These are phyloP conservation scores for Colletotrichum graminicola DNA, from an alignment of 2,329 filamentous ascomycete genomes.

Conservation along the genomic window DNA sequence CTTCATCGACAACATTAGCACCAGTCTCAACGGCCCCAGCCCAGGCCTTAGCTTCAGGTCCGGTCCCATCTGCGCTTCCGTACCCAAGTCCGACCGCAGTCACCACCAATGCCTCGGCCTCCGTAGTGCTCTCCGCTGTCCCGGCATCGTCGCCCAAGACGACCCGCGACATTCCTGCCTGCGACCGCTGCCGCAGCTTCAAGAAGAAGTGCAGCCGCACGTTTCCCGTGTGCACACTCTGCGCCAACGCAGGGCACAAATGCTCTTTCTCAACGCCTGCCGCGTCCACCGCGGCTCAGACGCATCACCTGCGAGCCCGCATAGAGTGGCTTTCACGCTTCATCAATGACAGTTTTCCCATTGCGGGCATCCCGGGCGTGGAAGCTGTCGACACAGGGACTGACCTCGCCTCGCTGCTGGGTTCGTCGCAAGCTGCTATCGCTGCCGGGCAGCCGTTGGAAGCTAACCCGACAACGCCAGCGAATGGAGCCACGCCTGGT, in stretches of 20 bases:
- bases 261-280: slow-evolving; percentile 53
- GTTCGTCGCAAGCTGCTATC: slow-evolving; percentile 29
- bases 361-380: slow-evolving; percentile 46
- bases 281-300: slow-evolving; percentile 50
- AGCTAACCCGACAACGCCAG: slow-evolving; percentile 18
- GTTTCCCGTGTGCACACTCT: slow-evolving; percentile 55
- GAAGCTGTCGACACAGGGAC: slow-evolving; percentile 54
- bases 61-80: slow-evolving; percentile 18
- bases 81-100: slow-evolving; percentile 1
- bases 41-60: neutral
- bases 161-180: slow-evolving; percentile 49
- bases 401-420: slow-evolving; percentile 45
- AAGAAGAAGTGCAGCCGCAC: slow-evolving; percentile 61
- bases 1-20: slow-evolving; percentile 5
- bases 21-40: neutral
- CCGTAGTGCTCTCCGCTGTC: slow-evolving; percentile 44
- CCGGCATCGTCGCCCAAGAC: slow-evolving; percentile 45
- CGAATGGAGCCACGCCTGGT: slow-evolving; percentile 32
- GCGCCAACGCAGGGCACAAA: slow-evolving; percentile 53
- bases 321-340: slow-evolving; percentile 56
- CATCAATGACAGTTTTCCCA: slow-evolving; percentile 51
- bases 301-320: slow-evolving; percentile 54
- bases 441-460: slow-evolving; percentile 19
- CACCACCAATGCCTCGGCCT: slow-evolving; percentile 46
- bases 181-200: slow-evolving; percentile 58